Conservation (phyloP, 2,329 filamentous ascomycete species). For the Penicillium sp. region DNA sequence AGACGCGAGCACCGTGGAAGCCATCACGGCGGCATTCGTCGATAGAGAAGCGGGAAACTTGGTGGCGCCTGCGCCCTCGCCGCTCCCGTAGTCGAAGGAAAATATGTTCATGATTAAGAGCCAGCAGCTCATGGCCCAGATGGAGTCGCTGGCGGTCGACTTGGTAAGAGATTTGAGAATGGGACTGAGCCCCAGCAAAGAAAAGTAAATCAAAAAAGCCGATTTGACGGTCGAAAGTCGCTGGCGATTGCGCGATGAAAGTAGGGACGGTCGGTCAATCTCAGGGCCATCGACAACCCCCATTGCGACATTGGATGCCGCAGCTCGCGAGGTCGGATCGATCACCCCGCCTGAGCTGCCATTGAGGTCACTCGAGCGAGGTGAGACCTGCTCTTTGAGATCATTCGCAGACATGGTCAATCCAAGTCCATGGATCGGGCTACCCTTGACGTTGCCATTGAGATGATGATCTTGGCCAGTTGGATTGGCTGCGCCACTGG, state of each 20-base stretch:
- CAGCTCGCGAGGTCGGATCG: conserved; percentile 22
- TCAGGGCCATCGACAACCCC: conserved; percentile 25
- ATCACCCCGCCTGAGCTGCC: conserved; percentile 49
- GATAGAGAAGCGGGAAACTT: conserved; percentile 62
- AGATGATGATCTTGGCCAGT: conserved; percentile 23
- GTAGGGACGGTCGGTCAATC: conserved; percentile 25
- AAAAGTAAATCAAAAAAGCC: conserved; percentile 85
- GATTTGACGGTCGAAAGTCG: conserved; percentile 82
- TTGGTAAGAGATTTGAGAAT: conserved; percentile 94
- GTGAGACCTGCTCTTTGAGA: conserved; percentile 28
- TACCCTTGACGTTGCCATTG: conserved; percentile 26
- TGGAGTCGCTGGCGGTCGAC: conserved; percentile 87
- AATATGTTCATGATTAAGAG: conserved; percentile 92
- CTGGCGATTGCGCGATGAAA: conserved; percentile 55
- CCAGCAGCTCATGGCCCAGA: conserved; percentile 95
- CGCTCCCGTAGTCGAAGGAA: conserved; percentile 90
- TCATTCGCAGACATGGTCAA: conserved; percentile 38
- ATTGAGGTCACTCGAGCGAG: conserved; percentile 19
- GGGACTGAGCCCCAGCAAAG: conserved; percentile 81
- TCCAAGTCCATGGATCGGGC: conserved; percentile 40
- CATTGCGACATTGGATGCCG: conserved; percentile 13
- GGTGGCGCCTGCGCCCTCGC: conserved; percentile 38
- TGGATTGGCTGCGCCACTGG: conserved; percentile 29
- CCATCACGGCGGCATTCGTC: conserved; percentile 95
- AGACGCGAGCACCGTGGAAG: conserved; percentile 85